Evolutionary conservation across 768 basidiomycete species (phyloP), one percentile per base, ranked within the genome.

Genomic region (Coprinopsis sp.): DNA sequence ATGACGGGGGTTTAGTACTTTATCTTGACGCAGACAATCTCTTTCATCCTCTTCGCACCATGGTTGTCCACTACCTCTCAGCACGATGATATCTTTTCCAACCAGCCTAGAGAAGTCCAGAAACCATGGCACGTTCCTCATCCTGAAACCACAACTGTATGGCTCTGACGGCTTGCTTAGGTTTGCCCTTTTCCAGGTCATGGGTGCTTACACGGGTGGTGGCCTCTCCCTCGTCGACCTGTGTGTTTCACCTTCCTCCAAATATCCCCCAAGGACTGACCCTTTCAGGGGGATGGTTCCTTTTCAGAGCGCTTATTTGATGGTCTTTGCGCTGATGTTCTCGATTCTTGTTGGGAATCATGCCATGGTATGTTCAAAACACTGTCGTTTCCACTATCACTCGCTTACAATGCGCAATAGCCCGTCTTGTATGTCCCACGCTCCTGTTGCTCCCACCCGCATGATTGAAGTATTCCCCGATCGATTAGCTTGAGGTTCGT

Each of bases 311-410:
- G 84, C 84, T 2, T 85, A 84, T 54, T 63, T 78, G 3, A 80
- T 86, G 81, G 75, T 82, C 21, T 68, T 82, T 54, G 62, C 72
- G 24, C 58, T 86, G 53, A 72, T 81, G 8, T 70, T 84, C 29
- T 67, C 76, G 12, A 86, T 90, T 48, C 64, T 89, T 24, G 87
- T 83, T 19, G 87, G 87, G 14, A 90, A 90, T 56, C 86, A 84
- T 51, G 85, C 82, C 1, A 68, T 84, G 60, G 84, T 86, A 46
- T 56, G 81, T 72, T 18, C 33, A 16, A 7, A n/a, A 40, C 21
- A 14, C 37, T 12, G 13, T 38, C 2, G 10, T 8, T 8, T n/a
- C 30, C 30, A 31, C 30, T n/a, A 31, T 19, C n/a, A n/a, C n/a
- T n/a, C n/a, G n/a, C n/a, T n/a, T n/a, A n/a, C n/a, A n/a, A n/a